phyloP scores from a whole-genome alignment of 192 early-diverging fungal genomes.

The Diversispora epigaea region DNA sequence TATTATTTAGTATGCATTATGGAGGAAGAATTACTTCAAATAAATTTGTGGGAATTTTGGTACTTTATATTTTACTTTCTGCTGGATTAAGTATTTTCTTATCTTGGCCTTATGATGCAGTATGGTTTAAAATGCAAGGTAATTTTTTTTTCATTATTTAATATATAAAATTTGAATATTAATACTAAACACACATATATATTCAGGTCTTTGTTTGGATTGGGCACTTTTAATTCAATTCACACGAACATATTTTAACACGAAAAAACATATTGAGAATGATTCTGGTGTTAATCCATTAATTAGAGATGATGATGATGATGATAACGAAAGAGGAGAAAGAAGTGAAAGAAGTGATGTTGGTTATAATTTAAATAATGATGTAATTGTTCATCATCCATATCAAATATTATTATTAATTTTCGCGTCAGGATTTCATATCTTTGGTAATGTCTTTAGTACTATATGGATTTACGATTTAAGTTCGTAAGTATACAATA shows the following conservation, averaged over 20 bases:
- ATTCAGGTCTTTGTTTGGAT: conserved; percentile 38
- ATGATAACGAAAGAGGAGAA: not conserved
- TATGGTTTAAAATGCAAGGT: conserved; percentile 42
- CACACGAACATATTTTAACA: conserved; percentile 29
- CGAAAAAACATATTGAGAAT: conserved; percentile 31
- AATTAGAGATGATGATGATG: not conserved
- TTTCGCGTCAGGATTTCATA: conserved; percentile 36
- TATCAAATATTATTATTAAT: conserved; percentile 38
- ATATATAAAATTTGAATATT: no score
- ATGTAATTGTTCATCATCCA: conserved; percentile 17
- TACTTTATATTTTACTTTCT: conserved; percentile 29
- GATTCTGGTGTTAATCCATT: not conserved
- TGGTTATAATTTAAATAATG: not conserved
- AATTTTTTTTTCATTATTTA: no score
- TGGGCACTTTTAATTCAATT: conserved; percentile 37
- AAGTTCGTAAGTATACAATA: not conserved
- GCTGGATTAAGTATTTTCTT: conserved; percentile 36
- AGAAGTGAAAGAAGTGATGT: not conserved
- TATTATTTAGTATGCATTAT: conserved; percentile 38
- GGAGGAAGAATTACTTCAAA: conserved; percentile 35
- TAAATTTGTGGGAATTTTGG: conserved; percentile 37
- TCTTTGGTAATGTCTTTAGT: conserved; percentile 43
- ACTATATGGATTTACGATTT: conserved; percentile 35
- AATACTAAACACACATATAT: no score
- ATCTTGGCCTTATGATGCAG: conserved; percentile 40